Evolutionary conservation across 257 asterid genomes (phyloP), one percentile per base, ranked within the genome.

Genomic region (Rhazya stricta): DNA sequence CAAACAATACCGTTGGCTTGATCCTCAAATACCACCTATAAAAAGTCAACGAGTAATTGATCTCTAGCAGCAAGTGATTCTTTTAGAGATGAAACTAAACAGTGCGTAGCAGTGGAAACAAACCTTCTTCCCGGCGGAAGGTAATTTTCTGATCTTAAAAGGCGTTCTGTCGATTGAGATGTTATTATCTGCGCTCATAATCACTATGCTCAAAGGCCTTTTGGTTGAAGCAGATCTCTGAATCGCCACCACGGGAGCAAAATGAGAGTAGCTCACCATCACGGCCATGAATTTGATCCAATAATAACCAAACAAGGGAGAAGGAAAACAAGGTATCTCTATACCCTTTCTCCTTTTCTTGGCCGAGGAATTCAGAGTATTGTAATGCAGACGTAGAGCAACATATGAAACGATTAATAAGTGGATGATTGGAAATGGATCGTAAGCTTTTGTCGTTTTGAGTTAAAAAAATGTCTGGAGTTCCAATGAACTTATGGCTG

Each of bases 141-240:
- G 72, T 73, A 91, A 83, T 84, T n/a, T n/a, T n/a, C 83, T 78
- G 83, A 83, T 89, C 83, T 76, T 83, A 43, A 79, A 78, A 74
- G 74, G 57, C 18, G 70, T 51, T 34, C 13, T 60, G 13, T 74
- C 73, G 72, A 65, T 36, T 58, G 91, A 80, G 37, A 77, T 19
- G 32, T 79, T 85, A 56, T 80, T 81, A 12, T 57, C 76, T 54
- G 90, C 57, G 80, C 86, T 83, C 91, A 84, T 86, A 77, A 83
- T 73, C 36, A 84, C 51, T 70, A 73, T 39, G 29, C 72, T 85
- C 32, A 16, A 58, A 7, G 83, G 50, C 60, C 69, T 71, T 72
- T 23, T 75, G 21, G 39, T 29, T 8, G 83, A 56, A 78, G 66
- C 73, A 60, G 73, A 78, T 8, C 67, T 77, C 34, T 72, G 53